These are phyloP conservation scores for Cordyceps javanica DNA, from an alignment of 2,329 filamentous ascomycete genomes.

Conservation along the genomic window DNA sequence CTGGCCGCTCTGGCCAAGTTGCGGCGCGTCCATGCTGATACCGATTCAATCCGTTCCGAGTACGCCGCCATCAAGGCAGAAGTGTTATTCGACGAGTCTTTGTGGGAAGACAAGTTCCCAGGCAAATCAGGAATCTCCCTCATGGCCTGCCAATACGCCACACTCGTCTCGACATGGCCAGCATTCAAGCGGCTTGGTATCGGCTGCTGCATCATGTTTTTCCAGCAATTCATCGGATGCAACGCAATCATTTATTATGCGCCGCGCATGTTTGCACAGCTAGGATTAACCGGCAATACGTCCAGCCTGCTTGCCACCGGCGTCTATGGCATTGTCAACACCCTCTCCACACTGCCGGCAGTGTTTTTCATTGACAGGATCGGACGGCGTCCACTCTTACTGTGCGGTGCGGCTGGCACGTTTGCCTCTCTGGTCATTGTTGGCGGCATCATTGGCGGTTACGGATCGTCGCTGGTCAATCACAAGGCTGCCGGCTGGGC, in stretches of 20 bases:
- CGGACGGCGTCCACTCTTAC: constrained; percentile 58
- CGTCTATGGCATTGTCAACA: constrained; percentile 51
- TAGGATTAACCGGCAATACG: constrained; percentile 37
- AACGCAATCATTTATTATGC: constrained; percentile 45
- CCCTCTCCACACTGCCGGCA: constrained; percentile 35
- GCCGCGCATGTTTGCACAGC: constrained; percentile 37
- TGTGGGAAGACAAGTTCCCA: constrained; percentile 23
- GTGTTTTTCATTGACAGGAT: constrained; percentile 47
- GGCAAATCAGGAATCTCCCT: constrained; percentile 25
- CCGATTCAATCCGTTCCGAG: constrained; percentile 25
- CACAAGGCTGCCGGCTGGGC: constrained; percentile 39
- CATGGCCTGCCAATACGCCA: constrained; percentile 25
- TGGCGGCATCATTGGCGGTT: constrained; percentile 42
- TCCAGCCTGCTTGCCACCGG: constrained; percentile 48
- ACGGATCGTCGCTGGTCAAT: constrained; percentile 31
- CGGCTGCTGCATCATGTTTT: constrained; percentile 49
- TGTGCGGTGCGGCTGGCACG: constrained; percentile 58
- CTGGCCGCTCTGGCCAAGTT: constrained; percentile 25
- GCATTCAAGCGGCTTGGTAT: constrained; percentile 41
- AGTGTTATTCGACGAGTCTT: constrained; percentile 29
- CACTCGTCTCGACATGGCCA: constrained; percentile 24
- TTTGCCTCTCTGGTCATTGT: constrained; percentile 51
- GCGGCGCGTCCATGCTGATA: constrained; percentile 27
- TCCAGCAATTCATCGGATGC: constrained; percentile 45
- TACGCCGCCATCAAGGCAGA: constrained; percentile 32